Evolutionary conservation across 805 yeast species (phyloP), one percentile per base, ranked within the genome.

Genomic region (Ascoidea tarda): DNA sequence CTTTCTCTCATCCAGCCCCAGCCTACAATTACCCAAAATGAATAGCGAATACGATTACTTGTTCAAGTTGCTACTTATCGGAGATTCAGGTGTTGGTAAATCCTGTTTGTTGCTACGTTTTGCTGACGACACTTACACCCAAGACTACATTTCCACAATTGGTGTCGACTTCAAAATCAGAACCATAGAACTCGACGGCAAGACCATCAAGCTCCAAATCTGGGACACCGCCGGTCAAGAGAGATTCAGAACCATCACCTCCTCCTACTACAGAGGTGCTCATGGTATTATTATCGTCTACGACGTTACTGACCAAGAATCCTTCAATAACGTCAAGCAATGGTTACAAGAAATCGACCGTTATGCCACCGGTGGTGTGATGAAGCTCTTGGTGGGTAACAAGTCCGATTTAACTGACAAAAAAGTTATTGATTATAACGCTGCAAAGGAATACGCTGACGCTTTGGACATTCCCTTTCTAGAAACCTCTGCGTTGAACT

Each of bases 191-290:
- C 77, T 90, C 59, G 91, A 91, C 58, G 96, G 96, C 52, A 86
- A 87, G 69, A 84, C 84, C 59, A 86, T 93, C 69, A 93, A 93
- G 71, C 77, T 91, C 65, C 99, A 93, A 69, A 86, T 91, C 48
- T 85, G 96, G 96, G 96, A 89, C 66, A 89, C 96, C 46, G 96
- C 96, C 1, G 96, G 96, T n/a, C 96, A 89, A 71, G 96, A 89
- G 67, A 76, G 96, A 63, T 89, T 89, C 72, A 79, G 96, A 71
- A 87, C 96, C 47, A 89, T 89, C 70, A 90, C 93, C 50, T 84
- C 93, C n/a, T 91, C 95, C 0, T 86, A 86, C 69, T 86, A 91
- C 75, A 84, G 99, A 69, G 99, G 99, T 53, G 96, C 98, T 10
- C 98, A 91, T 66, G 99, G 99, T 56, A 93, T 91, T 68, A 93